Conservation (phyloP, 2,329 filamentous ascomycete genomes). For the Aphanoascus verrucosus region DNA sequence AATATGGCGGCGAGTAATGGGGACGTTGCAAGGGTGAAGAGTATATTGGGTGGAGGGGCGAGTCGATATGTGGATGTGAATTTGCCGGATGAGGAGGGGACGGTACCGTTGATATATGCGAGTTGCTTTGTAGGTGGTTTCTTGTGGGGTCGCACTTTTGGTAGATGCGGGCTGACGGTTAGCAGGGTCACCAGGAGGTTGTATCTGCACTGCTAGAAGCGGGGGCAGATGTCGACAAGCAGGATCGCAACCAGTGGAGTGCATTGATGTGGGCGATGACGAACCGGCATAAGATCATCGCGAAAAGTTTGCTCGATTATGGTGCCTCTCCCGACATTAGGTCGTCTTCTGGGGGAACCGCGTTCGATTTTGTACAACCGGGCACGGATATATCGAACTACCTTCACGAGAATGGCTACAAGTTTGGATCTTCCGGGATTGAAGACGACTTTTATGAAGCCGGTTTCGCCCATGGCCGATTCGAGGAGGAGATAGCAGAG, state of each 20-base stretch:
- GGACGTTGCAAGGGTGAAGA: conserved; percentile 68
- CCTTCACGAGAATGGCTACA: conserved; percentile 86
- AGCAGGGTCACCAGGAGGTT: conserved; percentile 74
- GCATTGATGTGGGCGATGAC: conserved; percentile 99
- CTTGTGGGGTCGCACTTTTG: not conserved
- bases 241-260: conserved; percentile 95
- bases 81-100: conserved; percentile 83
- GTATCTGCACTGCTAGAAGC: conserved; percentile 74
- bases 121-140: conserved; percentile 76
- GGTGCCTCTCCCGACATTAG: conserved; percentile 93
- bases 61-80: conserved; percentile 73
- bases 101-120: conserved; percentile 91
- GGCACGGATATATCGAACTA: conserved; percentile 97
- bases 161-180: not conserved
- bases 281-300: conserved; percentile 90
- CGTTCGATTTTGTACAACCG: conserved; percentile 88
- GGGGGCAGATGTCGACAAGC: conserved; percentile 79
- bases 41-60: conserved; percentile 63
- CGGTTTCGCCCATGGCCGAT: conserved; percentile 82
- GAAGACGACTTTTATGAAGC: conserved; percentile 88
- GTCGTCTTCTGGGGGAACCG: conserved; percentile 84
- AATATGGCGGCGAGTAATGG: conserved; percentile 97
- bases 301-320: conserved; percentile 82
- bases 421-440: conserved; percentile 33
- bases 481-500: conserved; percentile 95